Evolutionary conservation across 495 filamentous ascomycete species (phyloP).

Genomic region (Massariosphaeria phaeospora): DNA sequence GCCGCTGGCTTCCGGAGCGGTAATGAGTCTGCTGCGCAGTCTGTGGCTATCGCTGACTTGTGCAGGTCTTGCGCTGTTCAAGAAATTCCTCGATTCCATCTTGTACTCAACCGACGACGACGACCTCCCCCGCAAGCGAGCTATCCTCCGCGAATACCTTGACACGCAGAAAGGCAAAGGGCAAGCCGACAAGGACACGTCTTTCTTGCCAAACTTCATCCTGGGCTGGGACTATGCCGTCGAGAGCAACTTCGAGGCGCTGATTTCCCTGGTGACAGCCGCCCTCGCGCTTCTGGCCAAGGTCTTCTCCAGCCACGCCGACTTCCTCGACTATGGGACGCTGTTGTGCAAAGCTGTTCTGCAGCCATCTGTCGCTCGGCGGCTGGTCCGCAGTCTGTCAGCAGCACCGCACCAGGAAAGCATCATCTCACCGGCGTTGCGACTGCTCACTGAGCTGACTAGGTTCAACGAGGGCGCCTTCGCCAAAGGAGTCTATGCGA

Average conservation of each 20-base stretch:
- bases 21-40: not conserved
- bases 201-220: slow-evolving; percentile 68
- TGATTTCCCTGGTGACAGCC: slow-evolving; percentile 69
- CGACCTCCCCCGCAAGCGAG: slow-evolving; percentile 31
- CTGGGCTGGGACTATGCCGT: slow-evolving; percentile 73
- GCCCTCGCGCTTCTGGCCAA: slow-evolving; percentile 72
- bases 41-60: not conserved
- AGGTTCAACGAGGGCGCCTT: slow-evolving; percentile 75
- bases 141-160: slow-evolving; percentile 68
- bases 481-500: slow-evolving; percentile 63
- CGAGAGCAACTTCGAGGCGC: slow-evolving; percentile 64
- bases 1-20: slow-evolving; percentile 18
- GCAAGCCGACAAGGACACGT: slow-evolving; percentile 50
- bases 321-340: slow-evolving; percentile 65
- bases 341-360: slow-evolving; percentile 68
- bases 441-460: slow-evolving; percentile 72
- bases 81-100: slow-evolving; percentile 65
- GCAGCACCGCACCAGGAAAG: slow-evolving; percentile 72
- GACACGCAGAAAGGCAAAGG: slow-evolving; percentile 57
- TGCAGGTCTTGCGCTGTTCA: slow-evolving; percentile 69
- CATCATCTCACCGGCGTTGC: slow-evolving; percentile 75
- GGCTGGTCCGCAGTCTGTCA: slow-evolving; percentile 66
- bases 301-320: slow-evolving; percentile 62
- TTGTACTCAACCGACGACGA: slow-evolving; percentile 40
- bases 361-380: slow-evolving; percentile 64